Conservation (phyloP, 331 rosid genomes). For the Pyracantha coccinea region DNA sequence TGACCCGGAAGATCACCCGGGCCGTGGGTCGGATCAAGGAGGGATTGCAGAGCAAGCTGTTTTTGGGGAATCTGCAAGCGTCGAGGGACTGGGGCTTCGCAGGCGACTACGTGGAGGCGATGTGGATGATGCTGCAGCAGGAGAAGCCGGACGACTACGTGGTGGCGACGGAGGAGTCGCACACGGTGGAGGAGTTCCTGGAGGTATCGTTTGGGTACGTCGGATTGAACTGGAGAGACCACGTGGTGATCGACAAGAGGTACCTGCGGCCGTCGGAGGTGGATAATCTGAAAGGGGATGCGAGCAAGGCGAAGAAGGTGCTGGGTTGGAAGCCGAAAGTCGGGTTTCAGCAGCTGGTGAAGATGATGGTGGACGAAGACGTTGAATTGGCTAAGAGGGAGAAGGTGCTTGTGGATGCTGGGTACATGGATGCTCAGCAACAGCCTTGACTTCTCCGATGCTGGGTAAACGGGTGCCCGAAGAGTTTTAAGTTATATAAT, state of each 20-base stretch:
- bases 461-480: neutral
- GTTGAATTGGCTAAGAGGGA: conserved; percentile 82
- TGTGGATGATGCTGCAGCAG: conserved; percentile 99
- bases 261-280: conserved; percentile 88
- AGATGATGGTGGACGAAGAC: conserved; percentile 98
- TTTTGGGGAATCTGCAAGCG: conserved; percentile 77
- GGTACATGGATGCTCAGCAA: conserved; percentile 96
- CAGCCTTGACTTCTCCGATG: conserved; percentile 28
- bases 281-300: conserved; percentile 87
- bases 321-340: conserved; percentile 96
- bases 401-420: conserved; percentile 98
- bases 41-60: conserved; percentile 82
- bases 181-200: conserved; percentile 88
- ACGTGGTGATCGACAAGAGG: conserved; percentile 79
- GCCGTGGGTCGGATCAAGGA: conserved; percentile 94
- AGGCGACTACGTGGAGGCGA: conserved; percentile 95
- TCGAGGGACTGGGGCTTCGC: conserved; percentile 99
- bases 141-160: conserved; percentile 88
- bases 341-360: conserved; percentile 74
- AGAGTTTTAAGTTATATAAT: too few relatives aligned
- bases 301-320: conserved; percentile 64
- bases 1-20: conserved; percentile 87
- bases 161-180: conserved; percentile 94
- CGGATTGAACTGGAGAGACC: conserved; percentile 81
- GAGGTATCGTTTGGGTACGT: conserved; percentile 79